These are phyloP conservation scores for Paramecium tetraurelia DNA, from an alignment of 73 alveolate species.

Conservation along the genomic window DNA sequence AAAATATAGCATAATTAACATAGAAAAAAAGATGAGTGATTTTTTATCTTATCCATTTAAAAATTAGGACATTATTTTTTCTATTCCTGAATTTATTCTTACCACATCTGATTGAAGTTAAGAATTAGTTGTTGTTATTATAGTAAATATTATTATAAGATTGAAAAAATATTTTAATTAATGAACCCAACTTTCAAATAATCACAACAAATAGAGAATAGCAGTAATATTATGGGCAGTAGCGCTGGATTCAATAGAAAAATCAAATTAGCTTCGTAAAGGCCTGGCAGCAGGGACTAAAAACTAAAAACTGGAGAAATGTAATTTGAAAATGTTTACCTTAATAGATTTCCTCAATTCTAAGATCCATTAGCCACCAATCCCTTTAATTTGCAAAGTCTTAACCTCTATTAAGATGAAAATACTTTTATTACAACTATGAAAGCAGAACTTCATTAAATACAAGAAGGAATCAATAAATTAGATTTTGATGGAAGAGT, in stretches of 20 bases:
- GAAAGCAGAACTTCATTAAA: background rate
- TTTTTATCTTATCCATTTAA: background rate
- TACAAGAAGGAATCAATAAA: constrained; percentile 29
- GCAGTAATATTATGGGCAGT: background rate
- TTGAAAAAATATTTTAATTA: background rate
- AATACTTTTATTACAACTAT: background rate
- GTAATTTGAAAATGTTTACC: background rate
- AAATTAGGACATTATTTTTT: background rate
- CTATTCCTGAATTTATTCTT: too few species aligned
- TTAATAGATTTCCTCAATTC: constrained; percentile 5
- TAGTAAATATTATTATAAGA: background rate
- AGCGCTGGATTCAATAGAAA: constrained; percentile 11
- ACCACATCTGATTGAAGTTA: background rate
- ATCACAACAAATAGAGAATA: background rate
- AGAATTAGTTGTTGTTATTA: background rate
- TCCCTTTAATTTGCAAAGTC: background rate
- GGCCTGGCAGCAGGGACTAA: constrained; percentile 52
- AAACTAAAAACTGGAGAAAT: constrained; percentile 27
- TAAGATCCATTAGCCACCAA: background rate
- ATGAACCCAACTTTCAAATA: background rate
- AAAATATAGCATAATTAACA: background rate
- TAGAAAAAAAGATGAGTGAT: background rate
- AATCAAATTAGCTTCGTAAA: background rate
- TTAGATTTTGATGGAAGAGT: constrained; percentile 42
- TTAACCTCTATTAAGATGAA: background rate